Percentiles rank a stretch among this genome's conserved stretches.
Conservation (phyloP, 495 filamentous ascomycete species). For the Trichoderma parareesei region DNA sequence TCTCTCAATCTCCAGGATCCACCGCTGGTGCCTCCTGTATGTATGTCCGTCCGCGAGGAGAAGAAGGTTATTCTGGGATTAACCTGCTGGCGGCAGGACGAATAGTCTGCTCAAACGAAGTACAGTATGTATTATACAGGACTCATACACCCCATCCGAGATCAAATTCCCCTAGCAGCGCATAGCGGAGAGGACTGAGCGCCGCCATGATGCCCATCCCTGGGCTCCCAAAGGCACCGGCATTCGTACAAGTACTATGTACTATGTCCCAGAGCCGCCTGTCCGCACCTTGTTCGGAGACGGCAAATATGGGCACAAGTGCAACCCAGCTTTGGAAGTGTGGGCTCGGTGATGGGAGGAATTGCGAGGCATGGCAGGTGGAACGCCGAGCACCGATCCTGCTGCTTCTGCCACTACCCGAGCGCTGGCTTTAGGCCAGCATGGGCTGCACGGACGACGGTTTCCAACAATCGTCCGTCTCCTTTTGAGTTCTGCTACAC, state of each 20-base stretch:
- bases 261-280: too few species aligned
- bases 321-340: too few species aligned
- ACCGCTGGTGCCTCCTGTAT: neutral
- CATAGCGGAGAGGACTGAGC: neutral
- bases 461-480: too few species aligned
- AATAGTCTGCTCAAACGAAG: neutral
- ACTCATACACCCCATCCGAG: neutral
- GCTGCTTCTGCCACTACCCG: neutral
- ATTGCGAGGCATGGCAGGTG: neutral
- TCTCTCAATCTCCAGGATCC: neutral
- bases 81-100: too few species aligned
- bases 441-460: neutral
- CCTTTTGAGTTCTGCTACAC: too few species aligned
- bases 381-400: neutral
- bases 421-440: neutral
- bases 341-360: too few species aligned
- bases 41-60: neutral
- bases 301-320: too few species aligned
- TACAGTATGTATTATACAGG: neutral
- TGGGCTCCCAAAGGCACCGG: too few species aligned
- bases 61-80: neutral
- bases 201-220: too few species aligned
- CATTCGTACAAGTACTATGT: too few species aligned
- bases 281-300: too few species aligned
- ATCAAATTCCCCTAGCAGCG: neutral